Base-by-base conservation (phyloP, 306 rosid genomes). In the Begonia masoniana region DNA sequence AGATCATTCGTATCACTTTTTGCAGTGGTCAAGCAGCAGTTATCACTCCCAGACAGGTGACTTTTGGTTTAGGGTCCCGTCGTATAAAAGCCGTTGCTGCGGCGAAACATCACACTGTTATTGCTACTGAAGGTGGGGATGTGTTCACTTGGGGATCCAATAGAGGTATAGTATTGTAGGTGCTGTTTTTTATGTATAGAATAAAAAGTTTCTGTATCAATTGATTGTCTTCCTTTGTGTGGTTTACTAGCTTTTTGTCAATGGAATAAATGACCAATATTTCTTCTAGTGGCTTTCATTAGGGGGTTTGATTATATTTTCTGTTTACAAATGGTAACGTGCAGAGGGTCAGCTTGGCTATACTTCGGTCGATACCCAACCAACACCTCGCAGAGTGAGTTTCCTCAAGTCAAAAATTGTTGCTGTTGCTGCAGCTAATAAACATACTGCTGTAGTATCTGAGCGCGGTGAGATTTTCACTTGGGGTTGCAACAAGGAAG, bases 301-400 rank as follows among this genome's bases (percentile, higher is more conserved):
- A 31, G 39, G 9, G 39, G 7, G 39, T 31, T 31, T 31, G 39
- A 31, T 31, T 31, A 31, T 31, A 31, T 31, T 31, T 26, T 31
- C 9, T 1, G 9, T 31, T 31, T 31, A 31, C 39, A 31, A 31
- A 15, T 52, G 26, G 52, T 68, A 50, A 51, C 62, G 17, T 62
- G 73, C 82, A 91, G 99, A 91, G 86, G 99, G 99, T 56, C 99
- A 91, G 79, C 96, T 91, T 13, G 99, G 99, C 68, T 91, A 85
- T 69, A 69, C 96, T 62, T 85, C 94, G 41, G 94, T 91, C 62
- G 99, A 91, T 72, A 78, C 94, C 11, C 99, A 91, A 70, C 82
- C 99, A 47, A 86, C 88, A 50, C 96, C 99, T 57, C 96, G 92
- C 4, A 78, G 88, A 64, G 99, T 91, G 73, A 71, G 91, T 66